Evolutionary conservation across 345 rosid species (phyloP).

Genomic region (Salix caprea): DNA sequence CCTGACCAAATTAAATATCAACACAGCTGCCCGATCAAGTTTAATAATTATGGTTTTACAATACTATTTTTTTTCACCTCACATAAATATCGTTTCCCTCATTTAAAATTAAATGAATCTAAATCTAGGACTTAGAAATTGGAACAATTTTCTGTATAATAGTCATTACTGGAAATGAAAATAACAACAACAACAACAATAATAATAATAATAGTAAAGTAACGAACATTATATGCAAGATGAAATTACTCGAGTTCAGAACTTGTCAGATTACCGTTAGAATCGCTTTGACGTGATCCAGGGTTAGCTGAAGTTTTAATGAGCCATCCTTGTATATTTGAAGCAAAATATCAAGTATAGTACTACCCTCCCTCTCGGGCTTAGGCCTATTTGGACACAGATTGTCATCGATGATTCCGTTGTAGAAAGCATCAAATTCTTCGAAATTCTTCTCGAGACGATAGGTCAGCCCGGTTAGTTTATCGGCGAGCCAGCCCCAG

Average conservation of each 20-base stretch:
- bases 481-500: conserved; percentile 45
- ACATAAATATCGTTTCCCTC: too few relatives aligned
- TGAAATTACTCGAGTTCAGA: background rate
- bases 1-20: too few relatives aligned
- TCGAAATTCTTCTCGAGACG: conserved; percentile 30
- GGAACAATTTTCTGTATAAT: too few relatives aligned
- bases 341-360: conserved; percentile 34
- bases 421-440: conserved; percentile 37
- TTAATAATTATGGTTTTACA: too few relatives aligned
- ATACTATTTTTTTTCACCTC: too few relatives aligned
- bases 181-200: too few relatives aligned
- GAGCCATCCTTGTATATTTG: conserved; percentile 23
- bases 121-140: too few relatives aligned
- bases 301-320: conserved; percentile 19
- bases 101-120: too few relatives aligned
- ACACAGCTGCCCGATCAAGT: too few relatives aligned
- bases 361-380: conserved; percentile 24
- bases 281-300: conserved; percentile 48
- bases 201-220: too few relatives aligned
- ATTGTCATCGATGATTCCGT: conserved; percentile 40
- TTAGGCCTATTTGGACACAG: conserved; percentile 15
- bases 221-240: background rate
- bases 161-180: background rate
- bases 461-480: conserved; percentile 25
- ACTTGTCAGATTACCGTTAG: conserved; percentile 32